These are phyloP conservation scores for Hydnomerulius pinastri DNA, from an alignment of 768 basidiomycete species.

Conservation along the genomic window DNA sequence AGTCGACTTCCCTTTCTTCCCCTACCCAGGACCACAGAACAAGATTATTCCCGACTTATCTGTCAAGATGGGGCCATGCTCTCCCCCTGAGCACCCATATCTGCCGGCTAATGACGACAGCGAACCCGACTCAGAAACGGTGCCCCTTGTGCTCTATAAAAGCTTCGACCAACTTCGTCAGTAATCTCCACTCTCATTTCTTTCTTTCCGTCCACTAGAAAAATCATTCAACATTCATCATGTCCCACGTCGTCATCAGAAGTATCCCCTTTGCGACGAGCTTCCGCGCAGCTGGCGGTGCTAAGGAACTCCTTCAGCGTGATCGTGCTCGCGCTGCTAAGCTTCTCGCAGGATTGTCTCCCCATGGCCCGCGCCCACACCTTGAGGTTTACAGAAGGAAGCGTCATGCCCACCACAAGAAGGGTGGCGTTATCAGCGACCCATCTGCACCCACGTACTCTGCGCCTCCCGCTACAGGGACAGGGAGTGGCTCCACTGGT, in stretches of 20 bases:
- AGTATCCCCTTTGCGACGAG: constrained; percentile 49
- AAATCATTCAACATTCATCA: constrained; percentile 16
- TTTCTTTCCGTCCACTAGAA: not conserved
- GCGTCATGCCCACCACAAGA: constrained; percentile 9
- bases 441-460: constrained; percentile 7
- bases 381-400: constrained; percentile 27
- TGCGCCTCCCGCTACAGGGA: constrained; percentile 12
- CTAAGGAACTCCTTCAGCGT: constrained; percentile 50
- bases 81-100: not conserved
- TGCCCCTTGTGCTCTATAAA: constrained; percentile 20
- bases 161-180: not conserved
- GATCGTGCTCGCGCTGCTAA: constrained; percentile 58
- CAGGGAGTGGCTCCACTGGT: constrained; percentile 5
- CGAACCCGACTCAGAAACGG: not conserved
- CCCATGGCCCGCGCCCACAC: constrained; percentile 51
- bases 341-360: constrained; percentile 52
- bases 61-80: not conserved
- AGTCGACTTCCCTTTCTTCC: not conserved
- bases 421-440: not conserved
- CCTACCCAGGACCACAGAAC: not conserved
- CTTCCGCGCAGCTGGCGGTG: constrained; percentile 40
- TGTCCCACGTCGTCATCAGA: constrained; percentile 40
- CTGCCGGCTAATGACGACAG: not conserved
- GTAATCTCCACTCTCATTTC: not conserved
- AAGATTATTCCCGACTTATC: not conserved